Evolutionary conservation across 768 basidiomycete genomes (phyloP).

Genomic region (Panellus pusillus): DNA sequence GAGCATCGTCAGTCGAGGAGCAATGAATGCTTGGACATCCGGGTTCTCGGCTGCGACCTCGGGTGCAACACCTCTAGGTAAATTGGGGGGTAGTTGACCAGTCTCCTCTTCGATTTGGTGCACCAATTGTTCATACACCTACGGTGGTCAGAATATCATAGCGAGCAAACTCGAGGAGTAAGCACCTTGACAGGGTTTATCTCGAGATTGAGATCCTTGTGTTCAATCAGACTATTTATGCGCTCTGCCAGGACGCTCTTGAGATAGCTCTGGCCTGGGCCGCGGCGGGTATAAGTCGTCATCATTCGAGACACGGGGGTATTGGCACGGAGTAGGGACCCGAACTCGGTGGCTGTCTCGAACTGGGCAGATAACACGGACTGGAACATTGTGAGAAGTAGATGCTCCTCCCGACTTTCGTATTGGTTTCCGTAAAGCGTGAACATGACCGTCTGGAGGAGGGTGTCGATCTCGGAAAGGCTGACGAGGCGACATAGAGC

Average conservation of each 20-base stretch:
- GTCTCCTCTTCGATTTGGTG: constrained; percentile 98
- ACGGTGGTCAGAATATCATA: constrained; percentile 1
- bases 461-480: constrained; percentile 95
- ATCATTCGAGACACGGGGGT: constrained; percentile 99
- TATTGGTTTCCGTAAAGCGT: constrained; percentile 99
- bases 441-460: constrained; percentile 99
- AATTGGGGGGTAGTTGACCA: constrained; percentile 84
- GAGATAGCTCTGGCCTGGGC: constrained; percentile 97
- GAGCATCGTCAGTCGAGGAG: constrained; percentile 94
- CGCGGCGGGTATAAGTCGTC: constrained; percentile 99
- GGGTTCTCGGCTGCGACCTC: constrained; percentile 92
- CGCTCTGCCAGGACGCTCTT: constrained; percentile 97
- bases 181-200: constrained; percentile 96
- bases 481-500: constrained; percentile 95
- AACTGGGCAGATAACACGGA: constrained; percentile 98
- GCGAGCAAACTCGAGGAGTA: constrained; percentile 8
- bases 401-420: constrained; percentile 96
- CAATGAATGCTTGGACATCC: constrained; percentile 98
- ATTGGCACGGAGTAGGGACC: constrained; percentile 97
- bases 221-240: constrained; percentile 98
- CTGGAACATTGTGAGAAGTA: constrained; percentile 99
- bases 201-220: constrained; percentile 98
- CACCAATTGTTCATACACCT: constrained; percentile 99
- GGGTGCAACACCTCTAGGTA: constrained; percentile 91
- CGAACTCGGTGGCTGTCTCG: constrained; percentile 98